Conservation (phyloP, 148 eudicot species). For the Vaccinium macrocarpon region DNA sequence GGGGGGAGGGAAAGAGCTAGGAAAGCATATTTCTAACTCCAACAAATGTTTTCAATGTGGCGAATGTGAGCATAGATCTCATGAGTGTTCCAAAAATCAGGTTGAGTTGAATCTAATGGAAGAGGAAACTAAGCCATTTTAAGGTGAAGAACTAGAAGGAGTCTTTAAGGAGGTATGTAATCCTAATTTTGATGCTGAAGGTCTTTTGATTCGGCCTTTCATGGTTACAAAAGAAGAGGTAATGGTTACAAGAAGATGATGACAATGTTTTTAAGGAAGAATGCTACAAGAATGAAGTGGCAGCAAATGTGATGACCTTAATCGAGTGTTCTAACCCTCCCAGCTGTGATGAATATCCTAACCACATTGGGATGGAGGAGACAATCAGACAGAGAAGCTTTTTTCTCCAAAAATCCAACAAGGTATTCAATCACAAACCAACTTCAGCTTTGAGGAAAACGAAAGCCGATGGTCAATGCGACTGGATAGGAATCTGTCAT, state of each 20-base stretch:
- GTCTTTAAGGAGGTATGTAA: neutral
- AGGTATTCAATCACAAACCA: no score
- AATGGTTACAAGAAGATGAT: neutral
- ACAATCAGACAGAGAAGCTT: no score
- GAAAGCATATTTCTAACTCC: neutral
- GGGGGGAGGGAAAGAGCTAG: neutral
- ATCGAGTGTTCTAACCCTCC: no score
- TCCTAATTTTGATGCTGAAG: neutral
- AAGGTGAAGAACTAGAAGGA: neutral
- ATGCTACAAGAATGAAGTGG: no score
- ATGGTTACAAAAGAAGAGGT: neutral
- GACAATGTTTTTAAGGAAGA: neutral
- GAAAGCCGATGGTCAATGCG: no score
- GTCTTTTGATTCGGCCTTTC: neutral
- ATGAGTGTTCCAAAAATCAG: neutral
- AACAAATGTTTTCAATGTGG: neutral
- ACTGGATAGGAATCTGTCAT: no score
- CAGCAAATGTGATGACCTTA: no score
- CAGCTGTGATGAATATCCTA: no score
- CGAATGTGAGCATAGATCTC: neutral
- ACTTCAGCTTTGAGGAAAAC: no score
- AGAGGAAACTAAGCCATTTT: neutral
- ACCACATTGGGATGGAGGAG: no score
- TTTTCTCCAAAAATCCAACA: no score
- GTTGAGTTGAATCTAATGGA: neutral